Conservation (phyloP, 140 eudicot genomes). For the Stevia rebaudiana region DNA sequence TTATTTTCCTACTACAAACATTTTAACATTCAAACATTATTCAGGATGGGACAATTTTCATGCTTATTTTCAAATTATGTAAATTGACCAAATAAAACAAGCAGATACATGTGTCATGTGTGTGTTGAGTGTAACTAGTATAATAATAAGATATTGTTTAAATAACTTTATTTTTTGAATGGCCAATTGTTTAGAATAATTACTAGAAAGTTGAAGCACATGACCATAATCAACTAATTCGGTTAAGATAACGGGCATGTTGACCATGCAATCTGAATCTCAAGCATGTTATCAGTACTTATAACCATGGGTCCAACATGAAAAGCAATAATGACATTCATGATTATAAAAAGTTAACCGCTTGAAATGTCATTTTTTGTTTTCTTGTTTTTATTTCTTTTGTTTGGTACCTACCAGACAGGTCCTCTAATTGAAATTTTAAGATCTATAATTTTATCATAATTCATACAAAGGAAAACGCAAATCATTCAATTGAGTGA, state of each 20-base stretch:
- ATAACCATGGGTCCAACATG: constrained; percentile 19
- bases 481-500: constrained; percentile 10
- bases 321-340: constrained; percentile 18
- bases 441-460: constrained; percentile 14
- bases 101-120: background rate
- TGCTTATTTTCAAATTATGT: constrained; percentile 16
- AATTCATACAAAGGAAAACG: constrained; percentile 7
- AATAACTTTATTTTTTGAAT: too few relatives aligned
- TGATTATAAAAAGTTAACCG: constrained; percentile 20
- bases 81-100: constrained; percentile 25
- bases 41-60: constrained; percentile 23
- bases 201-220: constrained; percentile 26
- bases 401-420: constrained; percentile 24
- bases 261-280: constrained; percentile 23
- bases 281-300: constrained; percentile 19
- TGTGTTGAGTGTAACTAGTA: background rate
- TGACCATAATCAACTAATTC: constrained; percentile 11
- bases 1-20: constrained; percentile 20
- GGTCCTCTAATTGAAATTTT: constrained; percentile 12
- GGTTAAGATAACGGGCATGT: constrained; percentile 21
- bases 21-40: constrained; percentile 20
- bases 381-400: constrained; percentile 19
- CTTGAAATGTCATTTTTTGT: constrained; percentile 1
- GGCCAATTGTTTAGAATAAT: too few relatives aligned
- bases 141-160: constrained; percentile 8